Evolutionary conservation across 2,329 filamentous ascomycete genomes (phyloP), one percentile per base, ranked within the genome.

Genomic region (Arthrocladium fulminans): DNA sequence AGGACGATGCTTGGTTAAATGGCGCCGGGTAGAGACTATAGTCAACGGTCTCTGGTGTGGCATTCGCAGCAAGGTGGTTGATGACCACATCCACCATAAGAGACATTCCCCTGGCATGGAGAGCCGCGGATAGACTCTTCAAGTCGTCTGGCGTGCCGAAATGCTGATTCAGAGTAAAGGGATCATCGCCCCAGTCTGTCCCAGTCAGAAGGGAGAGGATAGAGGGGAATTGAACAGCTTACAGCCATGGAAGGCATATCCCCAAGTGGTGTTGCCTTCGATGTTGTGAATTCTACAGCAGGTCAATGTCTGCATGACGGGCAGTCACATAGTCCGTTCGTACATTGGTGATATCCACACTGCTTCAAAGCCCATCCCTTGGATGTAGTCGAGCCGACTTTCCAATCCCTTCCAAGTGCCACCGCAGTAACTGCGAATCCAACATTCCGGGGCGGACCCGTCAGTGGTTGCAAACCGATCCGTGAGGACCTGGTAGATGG

Each of bases 31-130:
- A 32, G 8, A n/a, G 9, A n/a, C 29, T 32, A n/a, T 32, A 32
- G 29, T 32, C 29, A n/a, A 32, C 29, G 9, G 8, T n/a, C 9
- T 32, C 29, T 8, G 29, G 29, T 9, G 29, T 32, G 9, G 9
- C 9, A 32, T 32, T 32, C 29, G 29, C 29, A n/a, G 29, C 29
- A 9, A 32, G 29, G 29, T 32, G 29, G 29, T 32, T 32, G 34
- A 72, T 67, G 9, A 75, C 73, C 1, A 73, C 67, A 52, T 76
- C 73, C 38, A 74, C 65, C 73, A 76, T 75, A 10, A 77, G 54
- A 52, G 70, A 75, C 72, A 72, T 76, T 49, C 65, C 70, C 54
- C 60, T 65, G 12, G 52, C 54, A 57, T 76, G 73, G 8, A 75
- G 58, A 7, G 70, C 67, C 23, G 59, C 60, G 32, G 67, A 68